Evolutionary conservation across 2,329 filamentous ascomycete genomes (phyloP), one percentile per base, ranked within the genome.

Genomic region (Thermothelomyces thermophilus): DNA sequence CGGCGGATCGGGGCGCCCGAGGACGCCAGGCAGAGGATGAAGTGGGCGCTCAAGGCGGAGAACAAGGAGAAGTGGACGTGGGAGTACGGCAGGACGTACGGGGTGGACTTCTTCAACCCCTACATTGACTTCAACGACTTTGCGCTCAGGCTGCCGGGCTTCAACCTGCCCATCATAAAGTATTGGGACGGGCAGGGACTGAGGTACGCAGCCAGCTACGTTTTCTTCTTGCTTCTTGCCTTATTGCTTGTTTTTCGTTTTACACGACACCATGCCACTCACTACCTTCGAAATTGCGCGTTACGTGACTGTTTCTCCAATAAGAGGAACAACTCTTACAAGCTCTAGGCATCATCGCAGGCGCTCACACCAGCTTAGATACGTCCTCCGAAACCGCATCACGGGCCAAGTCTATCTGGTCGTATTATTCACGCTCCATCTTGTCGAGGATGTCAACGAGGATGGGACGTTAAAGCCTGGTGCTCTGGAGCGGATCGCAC

Each of bases 111-210:
- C 67, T 95, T 84, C 68, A 97, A 97, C 65, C 86, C 87, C 1
- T 96, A 95, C 68, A 68, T 98, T 40, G 89, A 95, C 67, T 96
- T 97, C 65, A 64, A 66, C 66, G 83, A 84, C 58, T 83, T 91
- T 60, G 75, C 84, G 24, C 68, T 93, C 19, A 75, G 79, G 45
- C 63, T 93, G 26, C 87, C 87, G 0, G 84, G 86, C 0, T 87
- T 90, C 59, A 80, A 80, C 10, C 68, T 90, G 17, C 81, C 82
- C 1, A 83, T 91, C 46, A 80, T 90, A 65, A 82, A 77, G 60
- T 89, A 88, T 63, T 90, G 86, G 84, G 86, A 90, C 60, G 86
- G 86, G 0, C 84, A 90, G 69, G 80, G 80, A 11, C 69, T 89
- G 42, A 76, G 86, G 85, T 90, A 51, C 14, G 58, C n/a, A n/a